Base-by-base conservation (phyloP, 192 early-diverging fungal genomes). In the Coemansia sp. region DNA sequence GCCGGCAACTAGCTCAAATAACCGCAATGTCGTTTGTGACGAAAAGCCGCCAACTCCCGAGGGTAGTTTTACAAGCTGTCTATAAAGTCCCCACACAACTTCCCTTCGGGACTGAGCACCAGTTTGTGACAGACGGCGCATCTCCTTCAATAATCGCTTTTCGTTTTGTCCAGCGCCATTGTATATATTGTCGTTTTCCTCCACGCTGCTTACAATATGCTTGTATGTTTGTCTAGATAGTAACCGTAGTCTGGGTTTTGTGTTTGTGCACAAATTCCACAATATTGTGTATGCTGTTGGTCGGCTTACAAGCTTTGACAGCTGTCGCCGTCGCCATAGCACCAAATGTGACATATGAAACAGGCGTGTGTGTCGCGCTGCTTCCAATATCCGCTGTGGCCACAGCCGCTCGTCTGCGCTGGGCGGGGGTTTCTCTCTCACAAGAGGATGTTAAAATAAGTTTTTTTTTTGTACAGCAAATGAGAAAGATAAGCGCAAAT, bases 41-140 rank as follows among this genome's bases (percentile, higher is more conserved):
- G 70, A 51, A n/a, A 82, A 50, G 21, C 30, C 50, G 30, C 24
- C 63, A 21, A 24, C 20, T 9, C 55, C 65, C 6, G 24, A 24
- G 5, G 21, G 20, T 27, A 53, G 6, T 10, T 63, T 4, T 7
- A 51, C 59, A 4, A 73, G 25, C 32, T 59, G 66, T 24, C 30
- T 55, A 30, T 76, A 82, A 10, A 76, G 30, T 0, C 67, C 66
- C 79, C 79, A 82, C 14, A 66, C 42, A 23, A 59, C 51, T 39
- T 76, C 79, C 11, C 74, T 55, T 17, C 69, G 71, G 17, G 65
- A 54, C 22, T 27, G 53, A 17, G 71, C 63, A 19, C 67, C 67
- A 3, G 67, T 65, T 33, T 55, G 64, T 19, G 64, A 25, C 51
- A 63, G 63, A 25, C 25, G 10, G 2, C 21, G 64, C 46, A 80